phyloP scores from a whole-genome alignment of 176 grass and related monocot genomes.

The Urochloa ruziziensis region DNA sequence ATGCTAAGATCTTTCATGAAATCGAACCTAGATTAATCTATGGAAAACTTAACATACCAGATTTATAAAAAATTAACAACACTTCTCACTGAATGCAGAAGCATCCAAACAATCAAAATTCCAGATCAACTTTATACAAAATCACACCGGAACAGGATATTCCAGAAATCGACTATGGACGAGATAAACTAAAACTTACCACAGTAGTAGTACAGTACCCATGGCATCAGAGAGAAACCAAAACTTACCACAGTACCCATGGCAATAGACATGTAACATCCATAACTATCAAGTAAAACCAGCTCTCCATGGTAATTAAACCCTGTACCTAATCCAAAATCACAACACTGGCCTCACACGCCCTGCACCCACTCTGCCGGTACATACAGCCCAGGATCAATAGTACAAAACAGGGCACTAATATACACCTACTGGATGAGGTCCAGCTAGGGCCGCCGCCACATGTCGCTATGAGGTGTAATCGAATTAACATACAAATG shows the following conservation, averaged over 20 bases:
- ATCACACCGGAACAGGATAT: background rate
- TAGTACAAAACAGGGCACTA: slow-evolving; percentile 36
- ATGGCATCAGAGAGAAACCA: slow-evolving; percentile 17
- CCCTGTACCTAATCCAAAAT: slow-evolving; percentile 32
- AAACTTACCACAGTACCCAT: background rate
- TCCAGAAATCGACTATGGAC: slow-evolving; percentile 36
- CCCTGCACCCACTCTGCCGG: background rate
- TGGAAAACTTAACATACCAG: no score
- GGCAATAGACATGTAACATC: slow-evolving; percentile 14
- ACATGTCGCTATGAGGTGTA: slow-evolving; percentile 21
- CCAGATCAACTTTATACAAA: slow-evolving; percentile 36
- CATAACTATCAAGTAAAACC: slow-evolving; percentile 23
- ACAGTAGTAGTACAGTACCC: no score
- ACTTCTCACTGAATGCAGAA: background rate
- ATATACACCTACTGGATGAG: slow-evolving; percentile 43
- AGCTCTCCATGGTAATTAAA: slow-evolving; percentile 23
- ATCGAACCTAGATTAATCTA: no score
- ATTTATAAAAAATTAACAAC: background rate
- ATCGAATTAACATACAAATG: slow-evolving; percentile 34
- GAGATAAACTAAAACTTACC: slow-evolving; percentile 14
- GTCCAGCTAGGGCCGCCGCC: background rate
- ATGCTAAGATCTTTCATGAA: no score
- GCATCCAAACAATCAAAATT: slow-evolving; percentile 14
- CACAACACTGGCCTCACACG: background rate
- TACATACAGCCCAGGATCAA: slow-evolving; percentile 30